These are phyloP conservation scores for Phaeophleospora eucalypticola DNA, from an alignment of 2,329 filamentous ascomycete genomes.

Conservation along the genomic window DNA sequence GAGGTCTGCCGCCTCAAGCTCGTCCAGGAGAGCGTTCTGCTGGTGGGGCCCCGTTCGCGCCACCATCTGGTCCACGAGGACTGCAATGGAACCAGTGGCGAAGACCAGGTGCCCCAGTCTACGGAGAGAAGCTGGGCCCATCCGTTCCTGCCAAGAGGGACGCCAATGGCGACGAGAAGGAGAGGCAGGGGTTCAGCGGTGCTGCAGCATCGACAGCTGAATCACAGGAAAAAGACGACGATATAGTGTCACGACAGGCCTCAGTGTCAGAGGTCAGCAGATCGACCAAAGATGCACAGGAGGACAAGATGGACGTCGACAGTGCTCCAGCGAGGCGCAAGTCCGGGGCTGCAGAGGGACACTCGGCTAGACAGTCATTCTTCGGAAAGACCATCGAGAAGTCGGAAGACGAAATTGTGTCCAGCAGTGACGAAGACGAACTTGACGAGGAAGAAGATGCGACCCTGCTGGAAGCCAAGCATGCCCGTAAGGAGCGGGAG, in stretches of 20 bases:
- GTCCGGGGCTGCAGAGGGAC: slow-evolving; percentile 15
- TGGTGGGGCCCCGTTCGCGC: slow-evolving; percentile 19
- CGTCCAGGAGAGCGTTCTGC: slow-evolving; percentile 19
- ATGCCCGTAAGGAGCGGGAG: slow-evolving; percentile 42
- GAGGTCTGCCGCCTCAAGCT: slow-evolving; percentile 6
- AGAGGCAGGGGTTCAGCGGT: slow-evolving; percentile 9
- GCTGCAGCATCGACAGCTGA: too few relatives aligned
- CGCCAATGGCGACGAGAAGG: slow-evolving; percentile 40
- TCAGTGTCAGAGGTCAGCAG: slow-evolving; percentile 4
- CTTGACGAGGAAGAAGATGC: slow-evolving; percentile 47
- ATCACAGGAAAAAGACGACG: slow-evolving; percentile 15
- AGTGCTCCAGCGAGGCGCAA: slow-evolving; percentile 13
- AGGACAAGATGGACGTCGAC: slow-evolving; percentile 28
- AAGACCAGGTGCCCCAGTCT: slow-evolving; percentile 35
- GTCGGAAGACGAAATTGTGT: slow-evolving; percentile 23
- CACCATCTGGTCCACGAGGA: slow-evolving; percentile 25
- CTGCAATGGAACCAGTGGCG: slow-evolving; percentile 41
- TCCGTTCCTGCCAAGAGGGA: slow-evolving; percentile 45
- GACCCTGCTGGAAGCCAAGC: slow-evolving; percentile 44
- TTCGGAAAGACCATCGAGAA: slow-evolving; percentile 28
- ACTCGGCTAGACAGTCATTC: slow-evolving; percentile 31
- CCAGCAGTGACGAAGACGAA: slow-evolving; percentile 45
- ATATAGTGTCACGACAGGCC: slow-evolving; percentile 3
- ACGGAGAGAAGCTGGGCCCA: slow-evolving; percentile 18
- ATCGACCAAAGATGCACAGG: slow-evolving; percentile 2